Percentiles rank a stretch among this genome's conserved stretches.
Conservation (phyloP, 176 grass and related monocot species). For the Poa pratensis region DNA sequence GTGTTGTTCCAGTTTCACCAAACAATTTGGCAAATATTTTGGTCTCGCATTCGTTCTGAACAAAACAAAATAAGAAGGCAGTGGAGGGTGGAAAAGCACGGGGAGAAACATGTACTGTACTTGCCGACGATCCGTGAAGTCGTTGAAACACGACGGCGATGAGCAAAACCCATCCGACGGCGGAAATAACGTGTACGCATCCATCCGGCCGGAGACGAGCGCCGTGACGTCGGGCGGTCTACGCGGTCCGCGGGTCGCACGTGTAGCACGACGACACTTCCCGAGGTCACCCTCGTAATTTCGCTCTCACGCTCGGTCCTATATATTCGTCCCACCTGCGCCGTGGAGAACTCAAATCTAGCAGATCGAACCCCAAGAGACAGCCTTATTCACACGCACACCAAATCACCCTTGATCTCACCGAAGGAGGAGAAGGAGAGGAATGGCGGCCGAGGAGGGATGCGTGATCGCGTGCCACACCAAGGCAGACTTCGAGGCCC, state of each 20-base stretch:
- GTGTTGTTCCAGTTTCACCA: too few relatives aligned
- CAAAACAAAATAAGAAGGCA: not conserved
- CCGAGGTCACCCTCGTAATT: conserved; percentile 20
- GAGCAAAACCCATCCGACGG: not conserved
- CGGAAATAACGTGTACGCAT: not conserved
- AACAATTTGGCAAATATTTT: not conserved
- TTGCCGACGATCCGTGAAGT: not conserved
- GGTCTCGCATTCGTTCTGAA: not conserved
- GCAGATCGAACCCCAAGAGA: not conserved
- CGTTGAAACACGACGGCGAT: not conserved
- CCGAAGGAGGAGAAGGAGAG: not conserved
- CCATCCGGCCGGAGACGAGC: not conserved
- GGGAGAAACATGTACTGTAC: not conserved
- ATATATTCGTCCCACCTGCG: not conserved
- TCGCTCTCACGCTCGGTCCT: not conserved
- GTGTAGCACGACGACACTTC: not conserved
- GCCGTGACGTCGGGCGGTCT: conserved; percentile 11
- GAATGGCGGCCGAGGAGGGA: conserved; percentile 70
- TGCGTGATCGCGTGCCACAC: conserved; percentile 75
- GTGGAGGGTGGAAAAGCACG: not conserved
- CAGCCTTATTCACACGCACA: not conserved
- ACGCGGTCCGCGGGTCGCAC: not conserved
- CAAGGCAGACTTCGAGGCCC: conserved; percentile 44
- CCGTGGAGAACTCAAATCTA: not conserved
- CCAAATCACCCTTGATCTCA: not conserved